phyloP scores from a whole-genome alignment of 305 asterid genomes.

The Solanum chacoense region DNA sequence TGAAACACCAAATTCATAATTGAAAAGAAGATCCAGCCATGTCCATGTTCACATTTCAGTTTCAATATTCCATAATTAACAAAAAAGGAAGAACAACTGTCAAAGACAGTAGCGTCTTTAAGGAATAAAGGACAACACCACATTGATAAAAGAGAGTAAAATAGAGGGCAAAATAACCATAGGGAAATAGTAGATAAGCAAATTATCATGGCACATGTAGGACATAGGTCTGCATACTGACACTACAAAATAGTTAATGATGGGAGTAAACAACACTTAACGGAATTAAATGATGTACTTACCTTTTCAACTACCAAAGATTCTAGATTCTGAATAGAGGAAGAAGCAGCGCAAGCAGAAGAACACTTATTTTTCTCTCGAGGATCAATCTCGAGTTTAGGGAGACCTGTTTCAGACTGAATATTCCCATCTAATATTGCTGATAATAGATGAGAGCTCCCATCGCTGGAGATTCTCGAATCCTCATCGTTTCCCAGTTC shows the following conservation, averaged over 20 bases:
- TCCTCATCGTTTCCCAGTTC: conserved; percentile 19
- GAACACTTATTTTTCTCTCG: conserved; percentile 19
- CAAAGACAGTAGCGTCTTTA: background rate
- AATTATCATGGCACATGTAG: background rate
- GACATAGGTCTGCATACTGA: background rate
- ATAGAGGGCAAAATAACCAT: background rate
- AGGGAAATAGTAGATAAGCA: background rate
- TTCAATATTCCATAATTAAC: background rate
- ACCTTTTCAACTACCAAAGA: conserved; percentile 37
- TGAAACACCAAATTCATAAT: background rate
- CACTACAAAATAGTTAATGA: background rate
- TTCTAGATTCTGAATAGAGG: conserved; percentile 22
- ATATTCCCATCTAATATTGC: conserved; percentile 22
- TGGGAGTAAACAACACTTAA: background rate
- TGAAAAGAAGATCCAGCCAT: background rate
- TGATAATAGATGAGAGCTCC: conserved; percentile 17
- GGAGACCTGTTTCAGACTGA: conserved; percentile 17
- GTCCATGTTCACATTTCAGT: background rate
- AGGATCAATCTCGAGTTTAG: conserved; percentile 19
- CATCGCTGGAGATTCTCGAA: conserved; percentile 19
- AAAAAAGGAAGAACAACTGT: background rate
- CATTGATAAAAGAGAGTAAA: background rate
- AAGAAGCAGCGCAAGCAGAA: conserved; percentile 16
- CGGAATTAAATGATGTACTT: conserved; percentile 2
- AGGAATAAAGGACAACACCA: background rate